Conservation (phyloP, 208 protist genomes). For the Endotrypanum monterogeii region DNA sequence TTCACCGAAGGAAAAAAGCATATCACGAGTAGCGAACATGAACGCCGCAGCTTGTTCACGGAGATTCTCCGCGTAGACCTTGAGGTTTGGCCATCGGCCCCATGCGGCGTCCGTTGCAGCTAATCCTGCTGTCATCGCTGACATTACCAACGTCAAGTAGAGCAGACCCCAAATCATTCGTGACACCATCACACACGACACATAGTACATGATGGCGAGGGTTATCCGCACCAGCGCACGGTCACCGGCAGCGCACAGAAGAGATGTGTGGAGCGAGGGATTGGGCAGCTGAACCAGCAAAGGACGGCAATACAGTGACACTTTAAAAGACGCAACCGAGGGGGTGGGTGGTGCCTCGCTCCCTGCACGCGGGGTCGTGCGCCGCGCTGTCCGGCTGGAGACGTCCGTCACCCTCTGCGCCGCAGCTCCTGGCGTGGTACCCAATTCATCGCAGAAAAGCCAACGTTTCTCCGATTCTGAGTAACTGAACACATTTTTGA, state of each 20-base stretch:
- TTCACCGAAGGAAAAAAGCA: background rate
- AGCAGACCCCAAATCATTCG: background rate
- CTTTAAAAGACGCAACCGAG: background rate
- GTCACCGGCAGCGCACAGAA: conserved; percentile 8
- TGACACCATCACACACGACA: conserved; percentile 1
- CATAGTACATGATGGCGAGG: background rate
- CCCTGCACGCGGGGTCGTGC: background rate
- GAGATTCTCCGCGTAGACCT: background rate
- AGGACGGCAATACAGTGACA: conserved; percentile 27
- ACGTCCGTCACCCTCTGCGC: background rate
- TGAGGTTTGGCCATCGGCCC: conserved; percentile 3
- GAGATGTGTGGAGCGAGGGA: conserved; percentile 3
- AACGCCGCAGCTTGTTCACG: background rate
- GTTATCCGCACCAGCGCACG: background rate
- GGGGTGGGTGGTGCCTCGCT: background rate
- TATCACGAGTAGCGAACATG: background rate
- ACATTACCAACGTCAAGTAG: background rate
- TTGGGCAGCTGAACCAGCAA: conserved; percentile 20
- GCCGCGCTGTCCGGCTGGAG: background rate
- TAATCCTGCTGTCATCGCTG: conserved; percentile 1
- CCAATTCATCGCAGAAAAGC: background rate
- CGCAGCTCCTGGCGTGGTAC: background rate
- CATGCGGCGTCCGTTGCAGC: conserved; percentile 8
- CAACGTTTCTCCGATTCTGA: background rate
- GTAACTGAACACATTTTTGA: conserved; percentile 23